These are phyloP conservation scores for Melanogaster broomeanus DNA, from an alignment of 768 basidiomycete species.

Conservation along the genomic window DNA sequence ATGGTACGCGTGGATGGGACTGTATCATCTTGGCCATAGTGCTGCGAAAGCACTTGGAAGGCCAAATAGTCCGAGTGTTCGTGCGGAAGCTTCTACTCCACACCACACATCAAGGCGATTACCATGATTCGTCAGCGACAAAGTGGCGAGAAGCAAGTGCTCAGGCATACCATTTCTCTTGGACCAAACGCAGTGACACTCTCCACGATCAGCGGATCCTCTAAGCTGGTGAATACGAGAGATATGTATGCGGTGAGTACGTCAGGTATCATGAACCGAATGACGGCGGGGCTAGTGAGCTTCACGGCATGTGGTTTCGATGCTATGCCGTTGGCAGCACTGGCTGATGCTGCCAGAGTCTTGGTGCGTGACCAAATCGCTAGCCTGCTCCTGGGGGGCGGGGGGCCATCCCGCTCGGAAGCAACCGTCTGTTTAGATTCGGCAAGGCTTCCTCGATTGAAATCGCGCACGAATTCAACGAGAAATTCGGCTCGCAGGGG, in stretches of 20 bases:
- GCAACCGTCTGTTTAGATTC: slow-evolving; percentile 9
- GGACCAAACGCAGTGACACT: slow-evolving; percentile 72
- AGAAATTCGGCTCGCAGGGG: slow-evolving; percentile 49
- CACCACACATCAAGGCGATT: background rate
- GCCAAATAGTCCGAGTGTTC: slow-evolving; percentile 67
- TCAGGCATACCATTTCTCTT: slow-evolving; percentile 56
- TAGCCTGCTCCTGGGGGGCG: slow-evolving; percentile 37
- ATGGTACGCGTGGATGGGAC: slow-evolving; percentile 49
- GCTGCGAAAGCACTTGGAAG: slow-evolving; percentile 66
- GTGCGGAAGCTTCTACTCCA: slow-evolving; percentile 60
- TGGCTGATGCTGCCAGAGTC: background rate
- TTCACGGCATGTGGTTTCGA: slow-evolving; percentile 5
- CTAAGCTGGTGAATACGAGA: slow-evolving; percentile 38
- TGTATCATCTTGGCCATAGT: slow-evolving; percentile 63
- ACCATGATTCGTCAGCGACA: slow-evolving; percentile 1
- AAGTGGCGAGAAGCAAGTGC: background rate
- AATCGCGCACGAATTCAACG: slow-evolving; percentile 55
- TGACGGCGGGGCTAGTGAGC: slow-evolving; percentile 33
- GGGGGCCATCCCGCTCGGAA: background rate
- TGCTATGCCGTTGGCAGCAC: slow-evolving; percentile 1
- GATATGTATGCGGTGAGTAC: slow-evolving; percentile 68
- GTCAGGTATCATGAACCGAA: slow-evolving; percentile 65
- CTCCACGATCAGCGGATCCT: slow-evolving; percentile 52
- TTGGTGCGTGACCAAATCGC: slow-evolving; percentile 54
- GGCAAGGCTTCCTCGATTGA: slow-evolving; percentile 41